Evolutionary conservation across 1,139 yeast genomes (phyloP), one percentile per base, ranked within the genome.

Genomic region (Yamadazyma blattariae): DNA sequence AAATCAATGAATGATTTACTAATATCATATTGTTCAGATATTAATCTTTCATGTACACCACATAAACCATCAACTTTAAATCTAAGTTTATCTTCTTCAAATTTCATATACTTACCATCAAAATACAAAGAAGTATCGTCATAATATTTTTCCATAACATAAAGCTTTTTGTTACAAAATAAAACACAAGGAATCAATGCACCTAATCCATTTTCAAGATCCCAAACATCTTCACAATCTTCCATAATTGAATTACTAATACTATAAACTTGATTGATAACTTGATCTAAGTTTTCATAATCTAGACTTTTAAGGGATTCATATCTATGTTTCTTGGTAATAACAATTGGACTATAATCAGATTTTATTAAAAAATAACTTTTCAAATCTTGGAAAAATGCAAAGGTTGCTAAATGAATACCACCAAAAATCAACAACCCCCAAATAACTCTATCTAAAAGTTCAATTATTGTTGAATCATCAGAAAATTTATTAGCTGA

Each of bases 401-500:
- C 69, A 14, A 74, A 44, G 1, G 63, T 49, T 29, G 61, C 60
- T 3, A 72, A 26, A 41, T 68, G 74, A 17, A 63, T 51, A 0
- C 74, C 74, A 9, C 79, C 80, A 36, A 55, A 59, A 38, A 72
- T 44, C 10, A 70, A 30, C 4, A 73, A 40, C 0, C 67, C 68
- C 59, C 69, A 63, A 2, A 71, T 34, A 0, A 74, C 52, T 15
- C 62, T 48, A 30, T 70, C 66, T 36, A 64, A 62, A 1, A 67
- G 38, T 2, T 40, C 33, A 4, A 59, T 41, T 7, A 59, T 47
- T 1, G 51, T 38, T 0, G 67, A 63, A 44, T 74, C 74, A 47
- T 74, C 78, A 1, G 40, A 38, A 0, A 54, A 41, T 37, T 51
- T 54, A 11, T 51, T 29, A 3, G 59, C 45, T 1, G 62, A 38